Base-by-base conservation (phyloP, 2,329 filamentous ascomycete species). In the Claviceps pazoutovae region DNA sequence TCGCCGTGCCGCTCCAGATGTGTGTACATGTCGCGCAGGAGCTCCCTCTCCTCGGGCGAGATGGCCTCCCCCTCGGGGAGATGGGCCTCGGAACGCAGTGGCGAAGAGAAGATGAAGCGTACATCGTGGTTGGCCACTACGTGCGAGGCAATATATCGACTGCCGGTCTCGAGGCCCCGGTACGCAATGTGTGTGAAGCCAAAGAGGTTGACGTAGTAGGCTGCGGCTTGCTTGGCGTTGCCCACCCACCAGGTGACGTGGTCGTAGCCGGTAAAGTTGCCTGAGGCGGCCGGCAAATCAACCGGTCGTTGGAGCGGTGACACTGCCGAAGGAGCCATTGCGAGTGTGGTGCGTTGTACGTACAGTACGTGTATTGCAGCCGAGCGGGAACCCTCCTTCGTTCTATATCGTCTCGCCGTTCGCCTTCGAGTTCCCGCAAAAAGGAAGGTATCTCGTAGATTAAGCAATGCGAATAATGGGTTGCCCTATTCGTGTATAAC, bases 161-260 rank as follows among this genome's bases (percentile, higher is more conserved):
- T 88, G 56, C 88, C 88, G 0, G 90, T 96, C 68, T 96, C 90
- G 5, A 96, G 81, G 5, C 90, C 91, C 42, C 79, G 79, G 68
- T 95, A 95, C 56, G 91, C 91, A 53, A 95, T 69, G 19, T 79
- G 80, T 61, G 79, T 74, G 73, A 96, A 95, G 52, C 88, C 90
- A 73, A 96, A 89, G 58, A 89, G 85, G 11, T 80, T 83, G 59
- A 84, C 83, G 71, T 95, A 96, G 72, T 88, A 96, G 14, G 84
- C 79, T 41, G 90, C 90, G 2, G 89, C 88, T 73, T 96, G 90
- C 71, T 96, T 96, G 60, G 91, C 90, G 65, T 97, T 97, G 64
- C 90, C 89, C 34, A 96, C 91, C 73, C 88, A 95, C 90, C 90
- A 96, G 59, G 88, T 90, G 52, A 95, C 80, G 68, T 95, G 87